Base-by-base conservation (phyloP, 495 filamentous ascomycete genomes). In the Talaromyces stipitatus region DNA sequence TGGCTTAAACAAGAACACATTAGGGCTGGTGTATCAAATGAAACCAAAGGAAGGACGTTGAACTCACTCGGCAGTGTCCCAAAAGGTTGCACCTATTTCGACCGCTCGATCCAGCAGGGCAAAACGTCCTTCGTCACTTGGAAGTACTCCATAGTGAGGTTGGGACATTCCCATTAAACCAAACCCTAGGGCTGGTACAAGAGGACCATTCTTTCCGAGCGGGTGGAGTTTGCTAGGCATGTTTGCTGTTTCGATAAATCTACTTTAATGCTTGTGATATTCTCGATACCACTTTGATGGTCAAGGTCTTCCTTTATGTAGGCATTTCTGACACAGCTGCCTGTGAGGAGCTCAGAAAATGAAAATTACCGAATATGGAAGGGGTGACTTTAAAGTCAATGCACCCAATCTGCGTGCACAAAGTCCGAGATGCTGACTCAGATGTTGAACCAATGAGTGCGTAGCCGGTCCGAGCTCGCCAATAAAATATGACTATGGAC, bases 101-200 rank as follows among this genome's bases (percentile, higher is more conserved):
- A 60, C 57, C n/a, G 78, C 81, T 3, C 77, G 76, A 58, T 84
- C 79, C 0, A 80, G 73, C 20, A 84, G 4, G 9, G 63, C 61
- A 45, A 82, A 77, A n/a, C 74, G 72, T 26, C 78, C 76, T 53
- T 77, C 72, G 38, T 82, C 75, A 27, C 60, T 59, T 0, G 70
- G 59, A 5, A 62, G 8, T 1, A 58, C 12, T 7, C 78, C 78
- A 58, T 82, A 82, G 33, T 61, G 63, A 16, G 51, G 72, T 3
- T 68, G 65, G 41, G 72, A 71, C 56, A 82, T 20, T 10, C 74
- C 75, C 80, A 84, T 82, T 14, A 78, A 64, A 1, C 82, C 82
- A 20, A 78, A 73, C 30, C 83, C 83, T 0, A 83, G 46, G 12
- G 75, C 64, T 2, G 83, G 70, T 4, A 85, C 72, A 23, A 63